These are phyloP conservation scores for Cutaneotrichosporon dermatis DNA, from an alignment of 1,284 basidiomycete genomes.

Conservation along the genomic window DNA sequence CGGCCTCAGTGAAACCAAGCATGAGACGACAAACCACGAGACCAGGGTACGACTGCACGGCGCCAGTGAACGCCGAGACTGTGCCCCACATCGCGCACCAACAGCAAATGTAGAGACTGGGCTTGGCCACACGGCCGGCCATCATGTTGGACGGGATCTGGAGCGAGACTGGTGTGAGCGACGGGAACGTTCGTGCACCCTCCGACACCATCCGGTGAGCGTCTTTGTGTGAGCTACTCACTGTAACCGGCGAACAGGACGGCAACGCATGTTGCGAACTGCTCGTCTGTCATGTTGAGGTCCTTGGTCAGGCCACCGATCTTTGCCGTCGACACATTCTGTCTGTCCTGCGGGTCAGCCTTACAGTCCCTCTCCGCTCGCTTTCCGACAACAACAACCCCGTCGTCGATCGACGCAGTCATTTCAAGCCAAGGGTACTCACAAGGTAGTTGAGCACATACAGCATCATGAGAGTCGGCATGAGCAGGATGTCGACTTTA, in stretches of 20 bases:
- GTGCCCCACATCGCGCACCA: slow-evolving; percentile 37
- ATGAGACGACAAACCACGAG: slow-evolving; percentile 27
- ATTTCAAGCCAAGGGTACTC: neutral
- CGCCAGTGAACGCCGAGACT: slow-evolving; percentile 32
- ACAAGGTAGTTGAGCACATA: slow-evolving; percentile 13
- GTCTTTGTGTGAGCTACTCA: no score
- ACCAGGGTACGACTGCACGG: slow-evolving; percentile 26
- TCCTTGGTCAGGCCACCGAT: slow-evolving; percentile 19
- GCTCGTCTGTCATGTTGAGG: slow-evolving; percentile 17
- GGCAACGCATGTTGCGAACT: slow-evolving; percentile 35
- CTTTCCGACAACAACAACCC: no score
- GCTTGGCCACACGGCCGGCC: slow-evolving; percentile 28
- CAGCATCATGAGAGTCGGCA: slow-evolving; percentile 13
- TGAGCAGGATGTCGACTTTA: slow-evolving; percentile 26
- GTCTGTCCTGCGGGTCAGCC: slow-evolving; percentile 2
- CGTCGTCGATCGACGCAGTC: no score
- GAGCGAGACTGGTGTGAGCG: slow-evolving; percentile 15
- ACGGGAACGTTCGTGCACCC: no score
- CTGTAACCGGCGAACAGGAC: slow-evolving; percentile 26
- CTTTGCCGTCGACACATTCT: slow-evolving; percentile 21
- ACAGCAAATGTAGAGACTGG: slow-evolving; percentile 32
- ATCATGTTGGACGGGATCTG: slow-evolving; percentile 46
- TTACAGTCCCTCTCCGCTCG: no score
- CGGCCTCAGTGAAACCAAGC: slow-evolving; percentile 35
- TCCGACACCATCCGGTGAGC: no score